Evolutionary conservation across 1,139 yeast genomes (phyloP).

Genomic region (Arxiozyma bovina): DNA sequence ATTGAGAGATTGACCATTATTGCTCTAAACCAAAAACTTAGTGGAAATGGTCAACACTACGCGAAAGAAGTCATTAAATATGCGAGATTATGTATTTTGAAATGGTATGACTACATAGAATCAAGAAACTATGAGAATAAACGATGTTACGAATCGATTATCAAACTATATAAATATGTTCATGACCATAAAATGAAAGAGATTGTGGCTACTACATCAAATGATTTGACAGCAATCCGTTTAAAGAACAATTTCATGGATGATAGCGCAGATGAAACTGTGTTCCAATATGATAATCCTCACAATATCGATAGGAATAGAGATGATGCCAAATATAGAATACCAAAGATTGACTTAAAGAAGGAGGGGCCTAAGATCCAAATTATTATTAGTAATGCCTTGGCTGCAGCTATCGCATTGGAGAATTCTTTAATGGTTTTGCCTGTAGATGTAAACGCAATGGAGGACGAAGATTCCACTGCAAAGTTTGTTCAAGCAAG

Average conservation of each 20-base stretch:
- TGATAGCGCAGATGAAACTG: conserved; percentile 39
- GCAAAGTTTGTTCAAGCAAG: conserved; percentile 67
- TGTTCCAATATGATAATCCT: conserved; percentile 10
- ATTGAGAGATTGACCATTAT: conserved; percentile 56
- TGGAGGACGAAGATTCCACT: conserved; percentile 52
- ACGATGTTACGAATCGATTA: background rate
- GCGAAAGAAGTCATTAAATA: conserved; percentile 11
- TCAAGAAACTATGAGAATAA: background rate
- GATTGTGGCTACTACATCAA: background rate
- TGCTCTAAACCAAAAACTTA: conserved; percentile 26
- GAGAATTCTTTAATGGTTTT: conserved; percentile 55
- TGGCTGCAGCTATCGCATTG: conserved; percentile 66
- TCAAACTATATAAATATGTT: background rate
- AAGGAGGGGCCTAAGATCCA: conserved; percentile 71
- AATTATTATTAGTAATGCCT: conserved; percentile 63
- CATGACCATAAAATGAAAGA: background rate
- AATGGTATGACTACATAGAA: conserved; percentile 18
- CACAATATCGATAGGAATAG: background rate
- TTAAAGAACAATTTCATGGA: conserved; percentile 34
- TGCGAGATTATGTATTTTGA: conserved; percentile 9
- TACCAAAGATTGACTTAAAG: conserved; percentile 60
- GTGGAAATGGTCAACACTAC: conserved; percentile 12
- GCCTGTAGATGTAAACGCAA: conserved; percentile 45
- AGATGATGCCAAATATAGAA: conserved; percentile 42
- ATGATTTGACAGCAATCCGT: background rate